phyloP scores from a whole-genome alignment of 2,329 filamentous ascomycete species.

The Penicillium sp. region DNA sequence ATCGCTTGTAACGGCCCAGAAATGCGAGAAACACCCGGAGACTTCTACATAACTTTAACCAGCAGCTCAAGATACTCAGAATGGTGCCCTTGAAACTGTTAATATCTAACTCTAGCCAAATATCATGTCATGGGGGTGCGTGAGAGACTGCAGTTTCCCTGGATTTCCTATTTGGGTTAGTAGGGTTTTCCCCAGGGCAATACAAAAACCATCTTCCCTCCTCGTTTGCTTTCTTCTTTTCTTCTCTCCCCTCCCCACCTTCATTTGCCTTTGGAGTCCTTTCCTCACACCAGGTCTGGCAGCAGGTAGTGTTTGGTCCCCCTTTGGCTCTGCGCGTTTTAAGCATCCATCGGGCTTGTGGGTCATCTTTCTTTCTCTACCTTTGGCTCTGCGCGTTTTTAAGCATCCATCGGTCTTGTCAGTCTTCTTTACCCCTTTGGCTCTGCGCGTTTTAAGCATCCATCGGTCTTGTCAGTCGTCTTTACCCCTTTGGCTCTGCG shows the following conservation, averaged over 20 bases:
- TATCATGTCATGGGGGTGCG: background rate
- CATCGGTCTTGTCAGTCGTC: background rate
- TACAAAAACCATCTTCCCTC: background rate
- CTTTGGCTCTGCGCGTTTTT: background rate
- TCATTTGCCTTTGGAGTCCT: conserved; percentile 9
- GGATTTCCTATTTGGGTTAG: background rate
- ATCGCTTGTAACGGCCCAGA: background rate
- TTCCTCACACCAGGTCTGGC: conserved; percentile 2
- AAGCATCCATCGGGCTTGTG: background rate
- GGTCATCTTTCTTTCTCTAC: background rate
- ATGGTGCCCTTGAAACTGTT: background rate
- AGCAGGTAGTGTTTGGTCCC: conserved; percentile 6
- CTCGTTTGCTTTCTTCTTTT: conserved; percentile 6
- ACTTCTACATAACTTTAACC: background rate
- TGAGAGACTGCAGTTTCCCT: background rate
- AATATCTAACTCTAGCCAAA: too few species aligned
- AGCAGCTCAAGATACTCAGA: background rate
- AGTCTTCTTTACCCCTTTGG: background rate
- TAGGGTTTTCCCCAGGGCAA: too few species aligned
- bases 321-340: conserved; percentile 8
- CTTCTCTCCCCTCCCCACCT: background rate
- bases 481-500: background rate
- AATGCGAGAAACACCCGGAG: background rate
- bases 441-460: background rate
- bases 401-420: background rate